Base-by-base conservation (phyloP, 129 eudicot species). In the Flaveria bidentis region DNA sequence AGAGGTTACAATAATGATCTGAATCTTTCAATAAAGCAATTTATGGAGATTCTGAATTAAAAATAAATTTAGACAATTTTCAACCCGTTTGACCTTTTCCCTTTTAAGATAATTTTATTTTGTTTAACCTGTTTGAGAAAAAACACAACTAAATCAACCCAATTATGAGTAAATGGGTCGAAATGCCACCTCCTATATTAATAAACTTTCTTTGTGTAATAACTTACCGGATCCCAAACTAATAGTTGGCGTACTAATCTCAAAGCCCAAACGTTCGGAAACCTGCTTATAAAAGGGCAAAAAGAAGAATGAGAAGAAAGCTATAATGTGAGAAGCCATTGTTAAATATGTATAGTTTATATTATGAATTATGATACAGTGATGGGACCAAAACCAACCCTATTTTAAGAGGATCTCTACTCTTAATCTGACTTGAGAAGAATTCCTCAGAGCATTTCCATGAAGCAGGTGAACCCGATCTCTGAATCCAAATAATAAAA, bases 381-480 rank as follows among this genome's bases (percentile, higher is more conserved):
- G 39, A 42, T 52, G 13, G 45, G 33, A 42, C 36, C 23, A 28
- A 17, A 67, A 80, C 96, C 61, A 44, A 95, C 99, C 99, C 99
- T 26, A 95, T 77, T 72, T 85, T 83, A 69, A 95, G 96, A 83
- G 97, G 97, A 87, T 95, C 99, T 84, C 92, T 87, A 76, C 86
- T 89, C 80, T 84, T 88, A 70, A 95, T 91, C 76, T 84, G 96
- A 64, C 88, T 82, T 20, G 90, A 83, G 67, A 95, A 91, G 81
- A 86, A 91, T 64, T 95, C 97, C 81, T 95, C 99, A 1, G 99
- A 95, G 87, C 99, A 95, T 87, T 87, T 95, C 99, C 99, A 95
- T 20, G 99, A 88, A 76, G 92, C 99, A 79, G 99, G 99, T 51
- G 97, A 85, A 72, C 72, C 84, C 42, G 87, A 79, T 73, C 79